A percentile compares a stretch with the other conserved stretches of the same genome.
Evolutionary conservation across 257 asterid genomes (phyloP).

Genomic region (Nicotiana attenuata): DNA sequence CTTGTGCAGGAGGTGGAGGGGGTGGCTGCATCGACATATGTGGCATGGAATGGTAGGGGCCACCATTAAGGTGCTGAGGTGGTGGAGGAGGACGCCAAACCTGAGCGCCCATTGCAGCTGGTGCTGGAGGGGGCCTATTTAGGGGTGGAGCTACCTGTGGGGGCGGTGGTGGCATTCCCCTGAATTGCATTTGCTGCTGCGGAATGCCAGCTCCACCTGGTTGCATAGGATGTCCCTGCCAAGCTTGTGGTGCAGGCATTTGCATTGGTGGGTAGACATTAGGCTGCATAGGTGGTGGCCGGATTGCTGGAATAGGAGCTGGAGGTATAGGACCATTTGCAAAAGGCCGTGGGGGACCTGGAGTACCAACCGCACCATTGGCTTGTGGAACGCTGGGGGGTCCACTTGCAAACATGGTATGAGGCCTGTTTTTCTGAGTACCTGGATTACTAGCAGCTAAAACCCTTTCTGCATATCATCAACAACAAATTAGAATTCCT

Average conservation of each 20-base stretch:
- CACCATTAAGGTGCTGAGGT: constrained; percentile 8
- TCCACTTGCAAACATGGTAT: constrained; percentile 93
- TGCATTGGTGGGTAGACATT: constrained; percentile 50
- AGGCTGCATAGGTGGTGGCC: constrained; percentile 56
- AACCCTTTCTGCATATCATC: constrained; percentile 63
- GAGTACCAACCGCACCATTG: constrained; percentile 42
- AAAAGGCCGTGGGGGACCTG: constrained; percentile 72
- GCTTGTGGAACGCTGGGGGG: constrained; percentile 64
- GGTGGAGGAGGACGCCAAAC: constrained; percentile 4
- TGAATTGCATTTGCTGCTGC: constrained; percentile 58
- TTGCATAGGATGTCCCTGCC: constrained; percentile 78
- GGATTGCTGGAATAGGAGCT: constrained; percentile 45
- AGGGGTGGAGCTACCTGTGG: constrained; percentile 44
- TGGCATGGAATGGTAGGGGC: neutral
- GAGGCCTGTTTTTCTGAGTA: constrained; percentile 75
- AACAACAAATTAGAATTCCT: neutral
- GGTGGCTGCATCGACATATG: constrained; percentile 14
- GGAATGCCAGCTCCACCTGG: constrained; percentile 41
- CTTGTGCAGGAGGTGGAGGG: neutral
- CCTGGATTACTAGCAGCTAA: constrained; percentile 88
- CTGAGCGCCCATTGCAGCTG: constrained; percentile 42
- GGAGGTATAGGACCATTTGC: constrained; percentile 64
- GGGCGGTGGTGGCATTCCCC: constrained; percentile 75
- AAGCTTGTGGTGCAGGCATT: constrained; percentile 48
- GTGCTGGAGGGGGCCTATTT: constrained; percentile 73